A percentile compares a stretch with the other conserved stretches of the same genome.
These are phyloP conservation scores for Tilletia horrida DNA, from an alignment of 1,284 basidiomycete species.

Conservation along the genomic window DNA sequence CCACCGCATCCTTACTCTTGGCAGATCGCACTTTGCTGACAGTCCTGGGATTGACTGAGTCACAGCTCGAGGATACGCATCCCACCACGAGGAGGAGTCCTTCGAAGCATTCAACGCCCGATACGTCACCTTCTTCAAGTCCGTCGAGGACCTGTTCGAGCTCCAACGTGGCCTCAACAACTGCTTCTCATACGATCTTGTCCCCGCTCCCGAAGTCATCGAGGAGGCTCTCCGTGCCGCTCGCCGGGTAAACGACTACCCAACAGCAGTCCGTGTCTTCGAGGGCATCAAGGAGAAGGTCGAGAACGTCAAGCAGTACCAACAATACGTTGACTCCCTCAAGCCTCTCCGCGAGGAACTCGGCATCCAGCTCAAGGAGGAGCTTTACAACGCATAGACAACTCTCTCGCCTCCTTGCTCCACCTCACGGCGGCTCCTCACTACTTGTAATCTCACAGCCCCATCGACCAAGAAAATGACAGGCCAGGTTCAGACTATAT, in stretches of 20 bases:
- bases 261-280: constrained; percentile 91
- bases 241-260: constrained; percentile 90
- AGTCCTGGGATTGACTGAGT: background rate
- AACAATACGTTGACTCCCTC: constrained; percentile 53
- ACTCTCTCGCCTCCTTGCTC: background rate
- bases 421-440: background rate
- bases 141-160: constrained; percentile 92
- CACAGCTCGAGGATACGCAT: constrained; percentile 43
- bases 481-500: no score
- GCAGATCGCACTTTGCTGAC: no score
- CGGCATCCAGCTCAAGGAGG: constrained; percentile 49
- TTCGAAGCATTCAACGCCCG: constrained; percentile 91
- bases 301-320: constrained; percentile 51
- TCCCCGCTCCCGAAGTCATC: constrained; percentile 82
- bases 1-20: background rate
- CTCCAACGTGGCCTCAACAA: constrained; percentile 84
- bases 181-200: constrained; percentile 97
- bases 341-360: constrained; percentile 48
- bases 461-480: no score
- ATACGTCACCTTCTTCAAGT: constrained; percentile 88
- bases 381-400: constrained; percentile 37
- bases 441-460: no score
- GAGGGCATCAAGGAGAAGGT: constrained; percentile 59
- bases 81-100: constrained; percentile 69
- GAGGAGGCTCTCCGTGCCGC: constrained; percentile 85